Evolutionary conservation across 441 rosid species (phyloP).

Genomic region (Mallotus japonicus): DNA sequence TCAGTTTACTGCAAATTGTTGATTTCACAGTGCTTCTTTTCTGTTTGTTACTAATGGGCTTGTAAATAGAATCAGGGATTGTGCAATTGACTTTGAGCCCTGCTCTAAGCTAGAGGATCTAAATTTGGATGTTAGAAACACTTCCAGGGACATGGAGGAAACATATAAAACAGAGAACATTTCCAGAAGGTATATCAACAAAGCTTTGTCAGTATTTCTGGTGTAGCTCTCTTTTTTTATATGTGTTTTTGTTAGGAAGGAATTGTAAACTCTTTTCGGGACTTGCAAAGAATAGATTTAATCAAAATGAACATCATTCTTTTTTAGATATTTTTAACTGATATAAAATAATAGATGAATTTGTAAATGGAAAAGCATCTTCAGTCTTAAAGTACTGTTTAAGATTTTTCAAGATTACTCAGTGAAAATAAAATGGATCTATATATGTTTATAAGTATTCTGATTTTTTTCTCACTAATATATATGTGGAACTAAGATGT

Average conservation of each 20-base stretch:
- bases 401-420: background rate
- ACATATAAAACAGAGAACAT: slow-evolving; percentile 30
- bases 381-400: background rate
- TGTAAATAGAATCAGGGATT: slow-evolving; percentile 42
- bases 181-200: slow-evolving; percentile 44
- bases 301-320: background rate
- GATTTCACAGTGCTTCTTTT: slow-evolving; percentile 10
- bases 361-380: background rate
- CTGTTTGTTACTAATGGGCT: slow-evolving; percentile 9
- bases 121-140: slow-evolving; percentile 66
- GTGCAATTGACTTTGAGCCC: slow-evolving; percentile 56
- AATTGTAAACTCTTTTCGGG: background rate
- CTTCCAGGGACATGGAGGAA: slow-evolving; percentile 36
- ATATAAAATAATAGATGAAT: background rate
- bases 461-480: background rate
- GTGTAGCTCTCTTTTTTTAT: background rate
- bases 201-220: background rate
- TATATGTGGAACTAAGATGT: slow-evolving; percentile 17
- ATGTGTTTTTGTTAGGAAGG: background rate
- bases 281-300: background rate
- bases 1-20: slow-evolving; percentile 9
- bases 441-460: background rate
- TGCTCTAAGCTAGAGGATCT: slow-evolving; percentile 76
- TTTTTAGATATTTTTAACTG: background rate
- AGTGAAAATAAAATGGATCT: background rate